Evolutionary conservation across 1,284 basidiomycete genomes (phyloP).

Genomic region (Boletellus deceptivus): DNA sequence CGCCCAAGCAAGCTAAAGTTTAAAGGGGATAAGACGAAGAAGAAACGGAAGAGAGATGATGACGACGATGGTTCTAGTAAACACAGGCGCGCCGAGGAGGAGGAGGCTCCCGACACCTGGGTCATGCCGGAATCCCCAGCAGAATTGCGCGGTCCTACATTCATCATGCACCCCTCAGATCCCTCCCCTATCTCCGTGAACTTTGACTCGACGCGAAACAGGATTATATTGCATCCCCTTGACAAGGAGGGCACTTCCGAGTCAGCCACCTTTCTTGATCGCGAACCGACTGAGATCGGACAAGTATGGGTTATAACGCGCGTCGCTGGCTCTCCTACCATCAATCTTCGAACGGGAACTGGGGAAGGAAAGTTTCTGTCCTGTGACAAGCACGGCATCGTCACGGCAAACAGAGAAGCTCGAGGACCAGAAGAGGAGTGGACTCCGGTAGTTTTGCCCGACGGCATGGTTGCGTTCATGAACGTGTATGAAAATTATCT

Average conservation of each 20-base stretch:
- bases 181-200: slow-evolving; percentile 72
- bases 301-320: slow-evolving; percentile 87
- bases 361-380: slow-evolving; percentile 86
- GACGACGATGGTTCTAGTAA: slow-evolving; percentile 45
- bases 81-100: slow-evolving; percentile 53
- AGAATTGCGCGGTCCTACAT: slow-evolving; percentile 81
- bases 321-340: slow-evolving; percentile 74
- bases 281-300: slow-evolving; percentile 73
- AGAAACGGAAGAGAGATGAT: slow-evolving; percentile 71
- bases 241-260: slow-evolving; percentile 56
- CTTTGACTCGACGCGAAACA: slow-evolving; percentile 74
- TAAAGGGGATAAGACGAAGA: slow-evolving; percentile 82
- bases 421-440: slow-evolving; percentile 87
- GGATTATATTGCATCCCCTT: slow-evolving; percentile 59
- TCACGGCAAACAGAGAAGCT: slow-evolving; percentile 79
- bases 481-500: slow-evolving; percentile 86
- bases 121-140: slow-evolving; percentile 67
- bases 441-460: slow-evolving; percentile 72
- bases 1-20: slow-evolving; percentile 77
- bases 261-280: slow-evolving; percentile 49
- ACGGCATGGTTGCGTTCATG: slow-evolving; percentile 81
- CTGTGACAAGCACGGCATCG: slow-evolving; percentile 78
- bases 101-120: slow-evolving; percentile 72
- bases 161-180: slow-evolving; percentile 76
- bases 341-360: slow-evolving; percentile 80